phyloP scores from a whole-genome alignment of 2,329 filamentous ascomycete species.

The Trichoderma sp. region DNA sequence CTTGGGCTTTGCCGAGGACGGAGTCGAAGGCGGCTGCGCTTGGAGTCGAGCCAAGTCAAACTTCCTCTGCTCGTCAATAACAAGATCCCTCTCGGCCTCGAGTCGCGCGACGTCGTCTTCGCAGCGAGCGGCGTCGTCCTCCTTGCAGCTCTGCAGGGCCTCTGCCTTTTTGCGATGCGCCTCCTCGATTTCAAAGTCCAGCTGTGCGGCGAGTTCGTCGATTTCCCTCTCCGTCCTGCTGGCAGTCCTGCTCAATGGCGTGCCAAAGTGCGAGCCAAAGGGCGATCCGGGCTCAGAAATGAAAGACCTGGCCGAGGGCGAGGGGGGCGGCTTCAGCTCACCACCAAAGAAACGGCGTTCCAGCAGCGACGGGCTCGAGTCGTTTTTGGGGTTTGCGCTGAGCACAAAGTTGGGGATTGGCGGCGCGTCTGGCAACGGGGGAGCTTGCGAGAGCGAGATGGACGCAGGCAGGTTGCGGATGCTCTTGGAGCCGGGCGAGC shows the following conservation, averaged over 20 bases:
- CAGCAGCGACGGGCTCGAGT: conserved; percentile 24
- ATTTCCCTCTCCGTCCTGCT: conserved; percentile 17
- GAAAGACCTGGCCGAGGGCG: conserved; percentile 16
- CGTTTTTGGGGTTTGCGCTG: conserved; percentile 30
- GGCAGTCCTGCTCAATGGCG: neutral
- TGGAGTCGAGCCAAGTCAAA: conserved; percentile 46
- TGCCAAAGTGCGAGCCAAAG: neutral
- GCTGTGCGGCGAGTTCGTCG: conserved; percentile 18
- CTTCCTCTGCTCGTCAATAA: conserved; percentile 49
- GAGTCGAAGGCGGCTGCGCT: conserved; percentile 41
- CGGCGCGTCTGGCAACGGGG: conserved; percentile 25
- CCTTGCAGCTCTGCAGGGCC: conserved; percentile 8
- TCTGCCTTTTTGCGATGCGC: conserved; percentile 11
- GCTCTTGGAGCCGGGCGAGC: conserved; percentile 22
- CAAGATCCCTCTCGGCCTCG: conserved; percentile 47
- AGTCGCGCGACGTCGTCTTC: conserved; percentile 42
- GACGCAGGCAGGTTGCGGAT: conserved; percentile 14
- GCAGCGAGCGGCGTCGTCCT: conserved; percentile 29
- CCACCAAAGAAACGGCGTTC: conserved; percentile 7
- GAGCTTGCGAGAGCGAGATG: conserved; percentile 21
- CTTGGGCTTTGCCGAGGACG: conserved; percentile 31
- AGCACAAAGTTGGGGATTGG: conserved; percentile 28
- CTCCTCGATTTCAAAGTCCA: conserved; percentile 18
- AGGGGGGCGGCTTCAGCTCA: conserved; percentile 13
- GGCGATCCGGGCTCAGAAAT: conserved; percentile 14